phyloP scores from a whole-genome alignment of 495 filamentous ascomycete species.

The Penicillium arizonense region DNA sequence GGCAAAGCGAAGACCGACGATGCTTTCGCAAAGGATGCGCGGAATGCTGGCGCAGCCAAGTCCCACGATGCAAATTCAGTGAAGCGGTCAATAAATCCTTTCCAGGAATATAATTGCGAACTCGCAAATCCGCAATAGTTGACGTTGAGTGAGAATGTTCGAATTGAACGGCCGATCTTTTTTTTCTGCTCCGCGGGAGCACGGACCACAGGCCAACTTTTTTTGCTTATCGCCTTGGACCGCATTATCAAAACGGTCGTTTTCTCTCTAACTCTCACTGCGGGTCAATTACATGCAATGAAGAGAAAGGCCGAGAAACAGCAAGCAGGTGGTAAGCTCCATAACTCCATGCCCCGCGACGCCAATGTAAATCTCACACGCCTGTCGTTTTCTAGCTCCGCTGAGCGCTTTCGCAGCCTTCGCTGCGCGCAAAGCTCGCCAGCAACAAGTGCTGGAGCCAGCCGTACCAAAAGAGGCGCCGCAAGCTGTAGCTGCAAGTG shows the following conservation, averaged over 20 bases:
- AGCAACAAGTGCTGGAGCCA: slow-evolving; percentile 33
- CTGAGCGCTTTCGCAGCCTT: slow-evolving; percentile 47
- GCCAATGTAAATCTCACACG: neutral
- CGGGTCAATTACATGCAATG: slow-evolving; percentile 18
- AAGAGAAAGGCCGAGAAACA: slow-evolving; percentile 48
- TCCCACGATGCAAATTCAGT: neutral
- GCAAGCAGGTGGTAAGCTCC: slow-evolving; percentile 30
- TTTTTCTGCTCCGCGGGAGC: slow-evolving; percentile 46
- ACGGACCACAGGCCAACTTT: slow-evolving; percentile 42
- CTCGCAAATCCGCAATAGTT: neutral
- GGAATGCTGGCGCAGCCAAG: neutral
- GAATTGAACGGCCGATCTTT: slow-evolving; percentile 31
- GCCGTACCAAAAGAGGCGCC: slow-evolving; percentile 15
- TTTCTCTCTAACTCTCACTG: slow-evolving; percentile 1
- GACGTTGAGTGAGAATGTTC: slow-evolving; percentile 17
- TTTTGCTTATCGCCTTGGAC: slow-evolving; percentile 30
- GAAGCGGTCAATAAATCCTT: neutral
- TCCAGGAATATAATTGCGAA: neutral
- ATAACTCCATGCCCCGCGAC: neutral
- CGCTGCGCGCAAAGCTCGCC: slow-evolving; percentile 48
- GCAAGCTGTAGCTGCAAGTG: slow-evolving; percentile 16
- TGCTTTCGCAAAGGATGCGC: slow-evolving; percentile 3
- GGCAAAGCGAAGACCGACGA: neutral
- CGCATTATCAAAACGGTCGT: slow-evolving; percentile 19
- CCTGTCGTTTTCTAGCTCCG: slow-evolving; percentile 24